Conservation (phyloP, 768 basidiomycete species). For the Russula olivacea region DNA sequence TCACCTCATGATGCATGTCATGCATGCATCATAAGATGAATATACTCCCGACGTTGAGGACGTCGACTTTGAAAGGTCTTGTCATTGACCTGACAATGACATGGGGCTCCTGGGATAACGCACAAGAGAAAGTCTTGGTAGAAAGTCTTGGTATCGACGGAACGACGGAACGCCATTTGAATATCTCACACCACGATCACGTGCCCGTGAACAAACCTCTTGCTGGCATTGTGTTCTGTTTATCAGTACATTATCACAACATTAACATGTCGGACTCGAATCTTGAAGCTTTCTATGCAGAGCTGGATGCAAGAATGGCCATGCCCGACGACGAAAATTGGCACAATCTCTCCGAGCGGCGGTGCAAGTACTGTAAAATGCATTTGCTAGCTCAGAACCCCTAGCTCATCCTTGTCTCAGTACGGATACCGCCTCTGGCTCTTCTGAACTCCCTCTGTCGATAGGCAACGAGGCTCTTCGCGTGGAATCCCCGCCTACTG, state of each 20-base stretch:
- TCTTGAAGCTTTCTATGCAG: conserved; percentile 20
- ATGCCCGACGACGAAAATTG: conserved; percentile 7
- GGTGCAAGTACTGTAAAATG: background rate
- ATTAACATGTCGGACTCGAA: conserved; percentile 1
- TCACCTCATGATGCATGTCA: too few relatives aligned
- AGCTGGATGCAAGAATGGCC: conserved; percentile 24
- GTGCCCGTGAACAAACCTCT: background rate
- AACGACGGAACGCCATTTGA: too few relatives aligned
- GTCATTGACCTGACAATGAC: too few relatives aligned
- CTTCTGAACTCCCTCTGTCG: background rate
- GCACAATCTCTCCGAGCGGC: background rate
- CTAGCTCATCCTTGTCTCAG: background rate
- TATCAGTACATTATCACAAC: background rate
- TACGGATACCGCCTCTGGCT: background rate
- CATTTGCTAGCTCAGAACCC: background rate
- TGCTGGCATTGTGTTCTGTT: background rate
- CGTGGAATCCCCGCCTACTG: background rate
- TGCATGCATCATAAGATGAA: too few relatives aligned
- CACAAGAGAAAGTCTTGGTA: too few relatives aligned
- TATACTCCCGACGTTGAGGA: too few relatives aligned
- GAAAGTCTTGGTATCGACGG: too few relatives aligned
- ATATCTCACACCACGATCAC: too few relatives aligned
- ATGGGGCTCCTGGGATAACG: too few relatives aligned
- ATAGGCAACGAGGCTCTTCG: background rate
- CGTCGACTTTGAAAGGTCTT: too few relatives aligned